These are phyloP conservation scores for Davidsoniella eucalypti DNA, from an alignment of 2,329 filamentous ascomycete species.

Conservation along the genomic window DNA sequence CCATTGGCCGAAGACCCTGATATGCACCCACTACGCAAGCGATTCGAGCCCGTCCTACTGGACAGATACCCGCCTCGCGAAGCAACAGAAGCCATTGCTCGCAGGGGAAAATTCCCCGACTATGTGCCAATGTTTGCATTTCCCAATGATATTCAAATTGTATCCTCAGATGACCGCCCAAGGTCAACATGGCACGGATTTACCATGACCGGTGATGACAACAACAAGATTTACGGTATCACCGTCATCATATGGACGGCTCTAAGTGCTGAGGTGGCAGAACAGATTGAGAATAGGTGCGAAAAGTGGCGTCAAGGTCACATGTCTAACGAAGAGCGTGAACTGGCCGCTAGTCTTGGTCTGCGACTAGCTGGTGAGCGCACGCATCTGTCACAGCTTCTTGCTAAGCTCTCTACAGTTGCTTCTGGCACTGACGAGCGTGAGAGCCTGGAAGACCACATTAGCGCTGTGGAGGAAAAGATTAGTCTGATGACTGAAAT, in stretches of 20 bases:
- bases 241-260: conserved; percentile 88
- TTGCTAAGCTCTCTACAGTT: conserved; percentile 66
- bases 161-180: conserved; percentile 85
- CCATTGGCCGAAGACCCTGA: conserved; percentile 76
- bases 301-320: conserved; percentile 72
- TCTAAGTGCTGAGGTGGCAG: conserved; percentile 62
- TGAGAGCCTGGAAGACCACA: conserved; percentile 80
- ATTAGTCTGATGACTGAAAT: conserved; percentile 95
- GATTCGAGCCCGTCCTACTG: conserved; percentile 89
- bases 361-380: conserved; percentile 75
- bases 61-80: conserved; percentile 82
- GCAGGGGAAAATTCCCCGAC: conserved; percentile 78
- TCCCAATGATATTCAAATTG: conserved; percentile 92
- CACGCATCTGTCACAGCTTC: conserved; percentile 73
- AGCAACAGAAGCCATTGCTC: conserved; percentile 61
- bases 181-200: conserved; percentile 98
- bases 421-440: conserved; percentile 66
- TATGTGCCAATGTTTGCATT: conserved; percentile 99
- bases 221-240: conserved; percentile 80
- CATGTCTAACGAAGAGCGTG: conserved; percentile 81
- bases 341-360: conserved; percentile 80
- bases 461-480: conserved; percentile 91
- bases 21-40: conserved; percentile 88
- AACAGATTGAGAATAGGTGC: conserved; percentile 66
- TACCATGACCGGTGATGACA: conserved; percentile 89